Evolutionary conservation across 169 alveolate genomes (phyloP).

Genomic region (Ichthyophthirius multifiliis): DNA sequence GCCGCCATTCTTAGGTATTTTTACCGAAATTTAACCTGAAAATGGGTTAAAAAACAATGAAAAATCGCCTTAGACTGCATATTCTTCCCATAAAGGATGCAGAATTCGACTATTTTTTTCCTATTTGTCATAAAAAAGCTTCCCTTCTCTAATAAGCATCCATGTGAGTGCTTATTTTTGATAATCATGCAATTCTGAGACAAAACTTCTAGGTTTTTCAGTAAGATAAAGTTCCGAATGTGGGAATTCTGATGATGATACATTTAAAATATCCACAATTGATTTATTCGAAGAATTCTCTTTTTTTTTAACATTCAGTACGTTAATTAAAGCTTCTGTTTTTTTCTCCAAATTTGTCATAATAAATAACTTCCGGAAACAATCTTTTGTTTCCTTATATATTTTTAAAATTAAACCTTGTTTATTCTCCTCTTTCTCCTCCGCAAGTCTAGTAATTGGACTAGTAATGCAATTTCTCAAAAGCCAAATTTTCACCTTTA

Average conservation of each 20-base stretch:
- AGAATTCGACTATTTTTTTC: constrained; percentile 12
- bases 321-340: background rate
- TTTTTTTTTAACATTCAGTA: background rate
- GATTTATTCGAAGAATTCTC: background rate
- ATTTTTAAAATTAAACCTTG: constrained; percentile 1
- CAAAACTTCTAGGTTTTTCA: background rate
- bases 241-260: background rate
- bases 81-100: constrained; percentile 54
- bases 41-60: constrained; percentile 34
- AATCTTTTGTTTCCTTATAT: background rate
- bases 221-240: background rate
- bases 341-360: background rate
- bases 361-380: background rate
- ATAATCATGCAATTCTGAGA: background rate
- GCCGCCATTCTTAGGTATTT: constrained; percentile 29
- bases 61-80: background rate
- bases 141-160: constrained; percentile 43
- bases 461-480: background rate
- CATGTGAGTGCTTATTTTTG: constrained; percentile 25
- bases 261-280: background rate
- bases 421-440: background rate
- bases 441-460: background rate
- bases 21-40: constrained; percentile 37
- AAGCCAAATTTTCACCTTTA: background rate
- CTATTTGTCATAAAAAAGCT: background rate